Conservation (phyloP, 2,329 filamentous ascomycete genomes). For the Rosellinia necatrix region DNA sequence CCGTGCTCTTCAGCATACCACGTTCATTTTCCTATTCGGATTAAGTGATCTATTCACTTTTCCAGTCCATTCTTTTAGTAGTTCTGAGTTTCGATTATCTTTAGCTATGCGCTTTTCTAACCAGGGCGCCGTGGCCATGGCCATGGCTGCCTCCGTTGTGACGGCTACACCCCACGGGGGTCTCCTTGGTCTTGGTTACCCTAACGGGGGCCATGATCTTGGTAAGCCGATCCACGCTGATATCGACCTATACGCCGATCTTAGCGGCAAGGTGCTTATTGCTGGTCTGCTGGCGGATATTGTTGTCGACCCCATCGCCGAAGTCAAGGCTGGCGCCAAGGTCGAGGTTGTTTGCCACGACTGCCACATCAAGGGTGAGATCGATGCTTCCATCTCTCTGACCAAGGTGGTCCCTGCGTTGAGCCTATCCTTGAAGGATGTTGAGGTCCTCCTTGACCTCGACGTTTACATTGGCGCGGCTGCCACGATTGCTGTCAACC, state of each 20-base stretch:
- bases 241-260: conserved; percentile 34
- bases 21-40: conserved; percentile 33
- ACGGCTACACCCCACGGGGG: conserved; percentile 31
- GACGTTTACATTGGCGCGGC: conserved; percentile 50
- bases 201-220: conserved; percentile 21
- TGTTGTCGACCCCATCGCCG: conserved; percentile 47
- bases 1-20: conserved; percentile 34
- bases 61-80: conserved; percentile 42
- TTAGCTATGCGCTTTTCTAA: conserved; percentile 39
- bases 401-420: conserved; percentile 48
- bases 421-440: conserved; percentile 51
- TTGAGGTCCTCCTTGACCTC: conserved; percentile 58
- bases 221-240: conserved; percentile 32
- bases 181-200: conserved; percentile 6
- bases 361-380: conserved; percentile 56
- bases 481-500: conserved; percentile 55
- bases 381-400: conserved; percentile 50
- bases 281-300: conserved; percentile 37
- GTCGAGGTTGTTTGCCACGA: conserved; percentile 49
- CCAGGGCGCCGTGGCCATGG: conserved; percentile 36
- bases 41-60: conserved; percentile 26
- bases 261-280: conserved; percentile 35
- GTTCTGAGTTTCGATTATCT: conserved; percentile 18
- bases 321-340: conserved; percentile 33
- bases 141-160: conserved; percentile 39